Evolutionary conservation across 306 rosid genomes (phyloP).

Genomic region (Rubus idaeus): DNA sequence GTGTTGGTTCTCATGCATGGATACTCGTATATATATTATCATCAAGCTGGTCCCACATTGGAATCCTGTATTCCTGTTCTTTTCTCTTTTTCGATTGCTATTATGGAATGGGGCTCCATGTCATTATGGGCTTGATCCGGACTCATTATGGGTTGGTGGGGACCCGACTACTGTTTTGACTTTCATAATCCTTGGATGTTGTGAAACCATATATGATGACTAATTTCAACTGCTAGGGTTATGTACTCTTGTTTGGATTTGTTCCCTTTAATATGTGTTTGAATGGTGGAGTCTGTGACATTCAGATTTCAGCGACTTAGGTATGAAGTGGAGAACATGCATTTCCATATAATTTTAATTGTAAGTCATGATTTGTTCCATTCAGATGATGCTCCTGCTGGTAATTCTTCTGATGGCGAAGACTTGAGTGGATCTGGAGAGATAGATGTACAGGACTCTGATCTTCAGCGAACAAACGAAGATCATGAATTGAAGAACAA

Average conservation of each 20-base stretch:
- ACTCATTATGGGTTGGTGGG: background rate
- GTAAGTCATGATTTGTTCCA: background rate
- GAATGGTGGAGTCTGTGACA: background rate
- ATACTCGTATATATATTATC: background rate
- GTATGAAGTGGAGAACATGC: background rate
- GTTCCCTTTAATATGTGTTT: background rate
- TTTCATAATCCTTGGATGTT: background rate
- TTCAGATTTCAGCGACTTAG: background rate
- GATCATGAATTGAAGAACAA: slow-evolving; percentile 60
- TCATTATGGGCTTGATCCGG: background rate
- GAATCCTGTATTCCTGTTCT: background rate
- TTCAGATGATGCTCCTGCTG: slow-evolving; percentile 40
- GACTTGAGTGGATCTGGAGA: slow-evolving; percentile 37
- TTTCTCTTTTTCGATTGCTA: background rate
- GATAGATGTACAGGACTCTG: slow-evolving; percentile 31
- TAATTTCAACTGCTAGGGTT: background rate
- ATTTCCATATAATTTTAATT: background rate
- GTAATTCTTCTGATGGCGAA: slow-evolving; percentile 40
- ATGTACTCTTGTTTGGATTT: background rate
- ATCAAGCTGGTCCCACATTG: background rate
- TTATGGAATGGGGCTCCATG: background rate
- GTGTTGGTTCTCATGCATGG: background rate
- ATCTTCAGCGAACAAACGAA: slow-evolving; percentile 25
- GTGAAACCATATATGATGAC: background rate
- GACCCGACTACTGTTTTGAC: background rate